phyloP scores from a whole-genome alignment of 306 rosid species.

The Vigna radiata region DNA sequence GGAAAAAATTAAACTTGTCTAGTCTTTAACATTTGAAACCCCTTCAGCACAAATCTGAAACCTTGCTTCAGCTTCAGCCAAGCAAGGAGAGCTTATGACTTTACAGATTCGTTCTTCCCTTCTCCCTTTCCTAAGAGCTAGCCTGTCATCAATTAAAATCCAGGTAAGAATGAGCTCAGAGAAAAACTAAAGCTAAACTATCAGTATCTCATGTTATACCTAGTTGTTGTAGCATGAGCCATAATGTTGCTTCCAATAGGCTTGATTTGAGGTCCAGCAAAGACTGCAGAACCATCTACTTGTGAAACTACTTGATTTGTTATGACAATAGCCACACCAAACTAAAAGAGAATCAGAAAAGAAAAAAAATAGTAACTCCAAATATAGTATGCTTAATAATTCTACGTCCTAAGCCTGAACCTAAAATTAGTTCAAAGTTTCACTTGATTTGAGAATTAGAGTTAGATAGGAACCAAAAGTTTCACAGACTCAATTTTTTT shows the following conservation, averaged over 20 bases:
- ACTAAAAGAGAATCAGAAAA: slow-evolving; percentile 57
- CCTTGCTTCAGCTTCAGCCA: slow-evolving; percentile 1
- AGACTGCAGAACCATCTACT: slow-evolving; percentile 95
- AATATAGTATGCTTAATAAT: neutral
- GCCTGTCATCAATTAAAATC: slow-evolving; percentile 53
- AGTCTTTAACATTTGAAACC: neutral
- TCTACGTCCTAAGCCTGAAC: slow-evolving; percentile 54
- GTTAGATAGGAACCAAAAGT: slow-evolving; percentile 6
- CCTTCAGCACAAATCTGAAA: slow-evolving; percentile 14
- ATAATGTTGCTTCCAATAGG: slow-evolving; percentile 98
- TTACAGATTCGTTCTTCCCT: slow-evolving; percentile 94
- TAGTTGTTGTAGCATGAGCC: slow-evolving; percentile 98
- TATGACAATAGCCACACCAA: slow-evolving; percentile 93
- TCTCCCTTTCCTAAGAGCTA: slow-evolving; percentile 93
- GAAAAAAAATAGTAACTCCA: slow-evolving; percentile 17
- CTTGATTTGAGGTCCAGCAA: slow-evolving; percentile 94
- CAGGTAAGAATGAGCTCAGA: neutral
- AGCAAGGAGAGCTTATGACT: slow-evolving; percentile 42
- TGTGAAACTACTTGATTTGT: slow-evolving; percentile 99
- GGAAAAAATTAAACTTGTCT: neutral
- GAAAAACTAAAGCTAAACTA: neutral
- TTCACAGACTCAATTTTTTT: slow-evolving; percentile 13
- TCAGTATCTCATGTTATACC: slow-evolving; percentile 52
- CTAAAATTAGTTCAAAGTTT: neutral
- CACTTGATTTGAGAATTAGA: neutral